Conservation (phyloP, 2,329 filamentous ascomycete species). For the Stagonosporopsis cucurbitacearum region DNA sequence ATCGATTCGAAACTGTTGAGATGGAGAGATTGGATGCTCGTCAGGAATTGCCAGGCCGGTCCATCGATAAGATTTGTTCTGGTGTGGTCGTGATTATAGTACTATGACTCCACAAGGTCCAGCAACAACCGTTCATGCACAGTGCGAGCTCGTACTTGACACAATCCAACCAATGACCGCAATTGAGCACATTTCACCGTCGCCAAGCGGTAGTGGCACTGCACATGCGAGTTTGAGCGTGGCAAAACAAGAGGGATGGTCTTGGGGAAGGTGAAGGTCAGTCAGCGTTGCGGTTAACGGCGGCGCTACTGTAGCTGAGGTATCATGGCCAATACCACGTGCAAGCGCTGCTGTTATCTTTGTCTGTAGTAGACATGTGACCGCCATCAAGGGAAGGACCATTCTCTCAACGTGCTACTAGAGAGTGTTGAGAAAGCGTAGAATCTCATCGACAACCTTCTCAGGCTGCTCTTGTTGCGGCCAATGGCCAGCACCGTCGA, state of each 20-base stretch:
- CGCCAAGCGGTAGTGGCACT: neutral
- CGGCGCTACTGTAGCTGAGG: neutral
- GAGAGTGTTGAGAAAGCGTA: slow-evolving; percentile 49
- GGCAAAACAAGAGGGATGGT: neutral
- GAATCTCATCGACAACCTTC: slow-evolving; percentile 57
- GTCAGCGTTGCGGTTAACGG: neutral
- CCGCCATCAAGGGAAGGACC: neutral
- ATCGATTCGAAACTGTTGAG: neutral
- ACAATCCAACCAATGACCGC: too few relatives aligned
- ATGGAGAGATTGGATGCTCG: neutral
- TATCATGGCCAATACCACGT: neutral
- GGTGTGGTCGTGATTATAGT: neutral
- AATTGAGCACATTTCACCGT: neutral
- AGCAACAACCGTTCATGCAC: neutral
- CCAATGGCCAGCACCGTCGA: slow-evolving; percentile 72
- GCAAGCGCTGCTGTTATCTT: neutral
- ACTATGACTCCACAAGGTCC: neutral
- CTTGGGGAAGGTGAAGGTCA: neutral
- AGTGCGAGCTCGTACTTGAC: neutral
- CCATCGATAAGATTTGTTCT: neutral
- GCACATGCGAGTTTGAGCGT: neutral
- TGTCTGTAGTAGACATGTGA: neutral
- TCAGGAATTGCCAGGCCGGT: too few relatives aligned
- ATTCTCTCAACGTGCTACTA: slow-evolving; percentile 1
- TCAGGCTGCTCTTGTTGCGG: slow-evolving; percentile 70